Conservation (phyloP, 345 rosid genomes). For the Litchi chinensis region DNA sequence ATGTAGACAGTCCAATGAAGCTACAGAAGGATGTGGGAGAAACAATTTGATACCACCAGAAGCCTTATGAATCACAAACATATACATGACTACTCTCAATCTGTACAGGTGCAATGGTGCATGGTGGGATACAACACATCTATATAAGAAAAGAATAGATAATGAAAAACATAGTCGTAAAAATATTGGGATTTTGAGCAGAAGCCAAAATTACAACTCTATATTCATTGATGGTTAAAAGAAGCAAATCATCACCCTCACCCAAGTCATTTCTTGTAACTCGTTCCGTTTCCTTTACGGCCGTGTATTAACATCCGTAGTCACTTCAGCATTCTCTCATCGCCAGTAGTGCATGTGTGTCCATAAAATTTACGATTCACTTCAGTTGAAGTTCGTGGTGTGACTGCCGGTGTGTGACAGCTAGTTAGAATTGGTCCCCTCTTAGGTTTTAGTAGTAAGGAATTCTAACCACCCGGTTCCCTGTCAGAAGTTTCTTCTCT, state of each 20-base stretch:
- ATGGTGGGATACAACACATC: not conserved
- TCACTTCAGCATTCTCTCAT: not conserved
- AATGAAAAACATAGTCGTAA: not conserved
- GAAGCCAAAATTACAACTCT: not conserved
- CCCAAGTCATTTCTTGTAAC: not conserved
- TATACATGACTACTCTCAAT: not conserved
- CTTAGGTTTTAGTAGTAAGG: not conserved
- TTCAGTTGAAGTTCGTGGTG: not conserved
- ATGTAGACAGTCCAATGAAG: no score
- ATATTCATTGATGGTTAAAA: not conserved
- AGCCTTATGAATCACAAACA: not conserved
- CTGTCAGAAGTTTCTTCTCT: constrained; percentile 2
- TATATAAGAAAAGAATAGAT: not conserved
- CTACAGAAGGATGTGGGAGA: no score
- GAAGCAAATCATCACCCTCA: not conserved
- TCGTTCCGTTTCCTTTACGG: not conserved
- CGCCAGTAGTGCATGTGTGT: not conserved
- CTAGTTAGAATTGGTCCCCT: not conserved
- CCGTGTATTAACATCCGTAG: not conserved
- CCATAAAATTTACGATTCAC: constrained; percentile 2
- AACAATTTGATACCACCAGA: not conserved
- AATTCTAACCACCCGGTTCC: not conserved
- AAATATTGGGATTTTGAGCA: not conserved
- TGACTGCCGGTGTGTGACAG: not conserved
- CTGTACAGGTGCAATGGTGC: constrained; percentile 8